Base-by-base conservation (phyloP, 495 filamentous ascomycete species). In the Geopyxis carbonaria region DNA sequence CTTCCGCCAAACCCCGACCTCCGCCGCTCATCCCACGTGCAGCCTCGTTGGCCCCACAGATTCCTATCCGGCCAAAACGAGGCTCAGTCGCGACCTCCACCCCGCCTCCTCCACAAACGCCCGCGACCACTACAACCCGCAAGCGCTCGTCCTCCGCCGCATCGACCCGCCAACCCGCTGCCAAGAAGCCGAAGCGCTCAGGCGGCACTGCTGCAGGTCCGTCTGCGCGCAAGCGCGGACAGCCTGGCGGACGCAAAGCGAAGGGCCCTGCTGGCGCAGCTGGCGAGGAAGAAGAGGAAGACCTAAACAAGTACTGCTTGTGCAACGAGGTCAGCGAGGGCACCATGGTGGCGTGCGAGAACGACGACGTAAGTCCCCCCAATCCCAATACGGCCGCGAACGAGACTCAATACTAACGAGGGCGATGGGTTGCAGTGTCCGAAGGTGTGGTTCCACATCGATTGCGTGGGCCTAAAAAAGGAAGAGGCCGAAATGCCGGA, bases 271-370 rank as follows among this genome's bases (percentile, higher is more conserved):
- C 73, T 35, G 68, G 70, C 34, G 73, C 75, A 39, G 72, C 71
- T 36, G 73, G 68, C 5, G 85, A 92, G 50, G 64, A 77, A 42
- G 83, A 93, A 50, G 84, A 93, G 59, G 75, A 81, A 4, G 68
- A 85, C 46, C 89, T 94, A 61, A 76, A 81, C 10, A 66, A 75
- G 35, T 97, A 94, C 57, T 97, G 89, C 58, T 56, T 89, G 9
- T 97, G 89, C 59, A 78, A 84, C 42, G 70, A 87, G 40, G 84
- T 95, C 29, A 92, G 83, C 54, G 93, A 75, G 56, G 89, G 89
- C 35, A 77, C 72, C 19, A 97, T 97, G 89, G 86, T 97, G 53
- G 75, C 76, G 48, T 97, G 89, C 51, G 89, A 95, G 50, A 92
- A 91, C 52, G 61, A 64, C 39, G 75, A 91, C 65, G 86, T 93